Conservation (phyloP, 768 basidiomycete genomes). For the Suillus clintonianus region DNA sequence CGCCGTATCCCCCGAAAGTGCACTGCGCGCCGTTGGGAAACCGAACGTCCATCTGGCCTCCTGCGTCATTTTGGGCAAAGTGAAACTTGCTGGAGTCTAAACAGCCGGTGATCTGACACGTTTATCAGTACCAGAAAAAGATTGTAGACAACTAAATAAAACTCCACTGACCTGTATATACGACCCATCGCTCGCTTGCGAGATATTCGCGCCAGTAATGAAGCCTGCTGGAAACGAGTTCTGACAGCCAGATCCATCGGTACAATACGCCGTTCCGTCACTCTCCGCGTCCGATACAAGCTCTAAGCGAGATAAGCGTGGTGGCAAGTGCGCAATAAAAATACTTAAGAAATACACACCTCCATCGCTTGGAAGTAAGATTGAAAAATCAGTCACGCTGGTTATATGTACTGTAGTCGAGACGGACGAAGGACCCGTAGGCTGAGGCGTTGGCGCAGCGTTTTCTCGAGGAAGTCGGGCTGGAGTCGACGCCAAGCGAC, state of each 20-base stretch:
- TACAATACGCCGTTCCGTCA: constrained; percentile 40
- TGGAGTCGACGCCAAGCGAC: no score
- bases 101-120: constrained; percentile 41
- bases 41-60: constrained; percentile 52
- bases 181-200: constrained; percentile 35
- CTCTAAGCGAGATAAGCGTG: constrained; percentile 21
- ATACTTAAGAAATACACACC: constrained; percentile 24
- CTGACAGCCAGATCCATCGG: constrained; percentile 29
- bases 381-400: constrained; percentile 31
- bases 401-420: constrained; percentile 39
- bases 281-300: constrained; percentile 41
- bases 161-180: constrained; percentile 39
- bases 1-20: constrained; percentile 50
- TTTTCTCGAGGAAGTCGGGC: constrained; percentile 10
- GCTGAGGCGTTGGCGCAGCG: constrained; percentile 39
- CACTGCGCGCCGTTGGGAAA: constrained; percentile 57
- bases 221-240: constrained; percentile 35
- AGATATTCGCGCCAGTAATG: constrained; percentile 38
- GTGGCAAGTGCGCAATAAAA: background rate
- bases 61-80: constrained; percentile 38
- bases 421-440: constrained; percentile 35
- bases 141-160: background rate
- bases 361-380: constrained; percentile 31
- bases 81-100: constrained; percentile 31
- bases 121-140: background rate